Evolutionary conservation across 768 basidiomycete genomes (phyloP), one percentile per base, ranked within the genome.

Genomic region (Tulasnella sp.): DNA sequence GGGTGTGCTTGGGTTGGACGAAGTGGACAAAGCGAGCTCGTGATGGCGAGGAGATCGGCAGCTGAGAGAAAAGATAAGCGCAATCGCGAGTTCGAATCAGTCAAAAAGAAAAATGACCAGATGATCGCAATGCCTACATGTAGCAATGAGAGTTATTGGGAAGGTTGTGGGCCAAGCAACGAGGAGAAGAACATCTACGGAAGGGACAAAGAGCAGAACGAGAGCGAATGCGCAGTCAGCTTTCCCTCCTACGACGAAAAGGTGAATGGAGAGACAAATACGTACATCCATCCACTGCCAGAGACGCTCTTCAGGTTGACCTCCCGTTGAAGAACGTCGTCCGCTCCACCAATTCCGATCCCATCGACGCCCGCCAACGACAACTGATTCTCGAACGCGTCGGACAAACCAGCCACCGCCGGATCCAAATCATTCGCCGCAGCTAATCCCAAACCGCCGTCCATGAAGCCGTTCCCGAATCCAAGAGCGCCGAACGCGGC

Each of bases 131-230:
- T n/a, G 18, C 62, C 9, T 36, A 80, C 68, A 74, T 36, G 42
- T 31, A 56, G 68, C 42, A 62, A 27, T 77, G 58, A 21, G 74
- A n/a, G 71, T 76, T 56, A 34, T 73, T 52, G 52, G 68, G 18
- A 74, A 74, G 36, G 73, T 56, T 62, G 40, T 48, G 38, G 44
- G 74, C 38, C 56, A 71, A 46, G 39, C 73, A 74, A 79, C 72
- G 27, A 58, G 78, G 12, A 31, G 80, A 44, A 52, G 76, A 27
- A 56, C 38, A 82, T 40, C 68, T 79, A 81, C 48, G n/a, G 21
- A 48, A 19, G 48, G 48, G 24, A 80, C 83, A 72, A 81, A 84
- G 81, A 81, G 84, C 40, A 79, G 84, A 62, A 84, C 83, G 40
- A 40, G 40, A 4, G 12, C 4, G 12, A 40, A 42, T 14, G 16